Evolutionary conservation across 345 rosid genomes (phyloP).

Genomic region (Rubroshorea leprosula): DNA sequence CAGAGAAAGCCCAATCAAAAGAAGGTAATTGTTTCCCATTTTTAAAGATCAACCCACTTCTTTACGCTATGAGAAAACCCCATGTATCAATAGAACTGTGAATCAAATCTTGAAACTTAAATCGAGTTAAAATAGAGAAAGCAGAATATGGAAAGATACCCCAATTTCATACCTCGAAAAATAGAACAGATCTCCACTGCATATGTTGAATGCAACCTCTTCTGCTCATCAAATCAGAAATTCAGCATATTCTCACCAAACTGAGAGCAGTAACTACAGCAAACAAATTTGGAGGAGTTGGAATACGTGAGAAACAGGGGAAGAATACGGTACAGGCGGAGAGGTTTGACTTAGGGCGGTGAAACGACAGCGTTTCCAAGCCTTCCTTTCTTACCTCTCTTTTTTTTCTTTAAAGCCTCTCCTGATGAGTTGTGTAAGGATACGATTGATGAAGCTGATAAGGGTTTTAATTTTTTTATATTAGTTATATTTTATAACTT

Average conservation of each 20-base stretch:
- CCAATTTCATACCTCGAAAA: slow-evolving; percentile 11
- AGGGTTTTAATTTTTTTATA: too few species aligned
- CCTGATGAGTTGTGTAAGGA: too few species aligned
- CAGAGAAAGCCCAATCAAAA: slow-evolving; percentile 31
- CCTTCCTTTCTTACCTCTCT: too few species aligned
- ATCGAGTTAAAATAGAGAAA: neutral
- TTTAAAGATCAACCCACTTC: slow-evolving; percentile 22
- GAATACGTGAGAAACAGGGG: neutral
- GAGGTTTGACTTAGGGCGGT: too few species aligned
- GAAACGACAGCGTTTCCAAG: too few species aligned
- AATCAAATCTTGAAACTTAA: neutral
- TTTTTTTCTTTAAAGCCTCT: too few species aligned
- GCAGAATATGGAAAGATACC: neutral
- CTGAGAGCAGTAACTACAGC: neutral
- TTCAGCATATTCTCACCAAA: neutral
- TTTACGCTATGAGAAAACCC: slow-evolving; percentile 22
- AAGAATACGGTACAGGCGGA: neutral
- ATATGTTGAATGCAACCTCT: neutral
- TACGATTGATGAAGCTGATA: too few species aligned
- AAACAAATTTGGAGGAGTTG: neutral
- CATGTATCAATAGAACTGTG: slow-evolving; percentile 3
- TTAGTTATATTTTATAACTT: too few species aligned
- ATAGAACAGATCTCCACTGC: neutral
- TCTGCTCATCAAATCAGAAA: neutral
- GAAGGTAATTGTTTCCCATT: slow-evolving; percentile 32